Base-by-base conservation (phyloP, 1,139 yeast species). In the Geotrichum carabidarum region DNA sequence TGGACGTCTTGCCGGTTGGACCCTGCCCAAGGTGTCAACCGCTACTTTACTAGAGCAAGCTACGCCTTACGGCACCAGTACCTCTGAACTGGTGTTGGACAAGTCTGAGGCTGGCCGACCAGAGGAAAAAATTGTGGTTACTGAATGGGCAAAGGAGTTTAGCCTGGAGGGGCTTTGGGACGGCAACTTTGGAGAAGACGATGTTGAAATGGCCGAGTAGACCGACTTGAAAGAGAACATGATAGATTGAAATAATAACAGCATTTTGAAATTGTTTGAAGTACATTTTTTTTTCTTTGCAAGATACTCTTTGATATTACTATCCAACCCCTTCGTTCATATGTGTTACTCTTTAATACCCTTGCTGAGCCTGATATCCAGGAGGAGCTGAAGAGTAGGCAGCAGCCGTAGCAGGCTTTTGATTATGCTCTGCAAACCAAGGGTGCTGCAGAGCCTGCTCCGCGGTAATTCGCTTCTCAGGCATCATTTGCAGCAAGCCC, bases 61-160 rank as follows among this genome's bases (percentile, higher is more conserved):
- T 22, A 67, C 71, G 27, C 63, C 71, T 22, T 72, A 71, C 43
- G 66, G 66, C n/a, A 66, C 67, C 38, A 70, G 68, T n/a, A 69
- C 71, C 17, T 65, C 58, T 36, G 59, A 56, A 48, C 58, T 63
- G 60, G 56, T 59, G 37, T 58, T 57, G 37, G 56, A 48, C 35
- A 53, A 48, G 34, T 48, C 48, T 15, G 53, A 53, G 36, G 38
- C 56, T 22, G 56, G 56, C 2, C 42, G 44, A 15, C 56, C 56
- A 11, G 94, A 86, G 64, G 86, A 86, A 66, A 86, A 94, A 49
- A 82, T 87, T 14, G 80, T 93, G 64, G 99, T 94, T 22, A 74
- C 79, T n/a, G 79, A 82, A 63, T 93, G 99, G 98, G 86, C 98
- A 15, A 80, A 87, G 69, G 99, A 91, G 72, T 91, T 93, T 68